Percentiles rank a stretch among this genome's conserved stretches.
Conservation (phyloP, 176 grass and related monocot species). For the Oryza glumipatula region DNA sequence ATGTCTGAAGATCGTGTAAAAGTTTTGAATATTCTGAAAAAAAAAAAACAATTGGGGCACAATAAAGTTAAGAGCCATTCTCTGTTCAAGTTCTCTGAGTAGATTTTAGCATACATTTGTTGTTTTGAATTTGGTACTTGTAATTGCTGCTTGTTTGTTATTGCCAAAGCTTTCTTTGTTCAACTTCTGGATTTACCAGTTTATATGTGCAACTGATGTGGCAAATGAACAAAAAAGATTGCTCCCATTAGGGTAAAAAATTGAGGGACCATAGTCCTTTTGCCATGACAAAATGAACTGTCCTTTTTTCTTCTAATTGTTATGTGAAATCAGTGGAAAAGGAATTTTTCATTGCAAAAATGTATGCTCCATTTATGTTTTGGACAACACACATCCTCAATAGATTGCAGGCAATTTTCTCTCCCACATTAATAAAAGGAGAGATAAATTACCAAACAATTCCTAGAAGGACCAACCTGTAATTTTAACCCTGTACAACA, state of each 20-base stretch:
- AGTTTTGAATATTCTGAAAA: background rate
- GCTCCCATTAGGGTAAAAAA: background rate
- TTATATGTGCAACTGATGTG: background rate
- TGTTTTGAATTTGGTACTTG: background rate
- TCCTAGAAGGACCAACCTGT: background rate
- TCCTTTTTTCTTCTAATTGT: too few relatives aligned
- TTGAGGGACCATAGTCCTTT: background rate
- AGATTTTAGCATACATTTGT: background rate
- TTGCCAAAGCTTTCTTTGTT: background rate
- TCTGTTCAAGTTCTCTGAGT: background rate
- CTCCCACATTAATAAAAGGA: constrained; percentile 14
- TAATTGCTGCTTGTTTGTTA: background rate
- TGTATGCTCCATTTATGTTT: background rate
- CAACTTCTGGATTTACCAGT: background rate
- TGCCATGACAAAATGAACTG: too few relatives aligned
- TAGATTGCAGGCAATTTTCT: constrained; percentile 22
- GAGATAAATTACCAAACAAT: constrained; percentile 6
- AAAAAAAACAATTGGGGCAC: background rate
- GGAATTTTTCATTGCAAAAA: background rate
- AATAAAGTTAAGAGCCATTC: background rate
- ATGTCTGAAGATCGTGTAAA: constrained; percentile 27
- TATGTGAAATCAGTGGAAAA: background rate
- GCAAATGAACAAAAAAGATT: background rate
- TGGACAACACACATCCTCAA: constrained; percentile 17
- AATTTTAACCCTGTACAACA: background rate